These are phyloP conservation scores for Miscanthus lutarioriparius DNA, from an alignment of 176 grass and related monocot species.

Conservation along the genomic window DNA sequence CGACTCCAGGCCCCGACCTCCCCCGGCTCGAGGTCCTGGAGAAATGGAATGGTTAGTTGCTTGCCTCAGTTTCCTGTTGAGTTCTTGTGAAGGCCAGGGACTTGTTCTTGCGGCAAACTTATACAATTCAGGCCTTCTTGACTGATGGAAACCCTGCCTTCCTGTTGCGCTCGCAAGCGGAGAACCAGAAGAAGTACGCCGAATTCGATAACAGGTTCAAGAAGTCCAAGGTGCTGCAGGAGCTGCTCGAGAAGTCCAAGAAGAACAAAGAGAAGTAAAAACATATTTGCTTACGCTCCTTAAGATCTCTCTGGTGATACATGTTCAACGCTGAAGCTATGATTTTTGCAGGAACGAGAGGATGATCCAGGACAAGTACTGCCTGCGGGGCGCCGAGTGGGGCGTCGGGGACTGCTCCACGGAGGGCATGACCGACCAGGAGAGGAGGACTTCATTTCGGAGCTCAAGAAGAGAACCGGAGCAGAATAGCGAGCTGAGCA, in stretches of 20 bases:
- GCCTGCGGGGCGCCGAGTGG: slow-evolving; percentile 92
- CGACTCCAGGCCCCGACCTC: slow-evolving; percentile 67
- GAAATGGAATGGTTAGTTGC: slow-evolving; percentile 79
- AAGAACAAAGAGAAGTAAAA: slow-evolving; percentile 78
- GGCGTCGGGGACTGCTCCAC: slow-evolving; percentile 94
- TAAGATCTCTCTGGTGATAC: background rate
- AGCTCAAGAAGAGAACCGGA: slow-evolving; percentile 70
- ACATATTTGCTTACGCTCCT: background rate
- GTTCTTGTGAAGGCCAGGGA: background rate
- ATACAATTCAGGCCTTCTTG: background rate
- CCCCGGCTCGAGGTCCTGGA: slow-evolving; percentile 81
- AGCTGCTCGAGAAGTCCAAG: slow-evolving; percentile 87
- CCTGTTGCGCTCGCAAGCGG: slow-evolving; percentile 39
- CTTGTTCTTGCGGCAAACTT: background rate
- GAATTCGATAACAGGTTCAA: slow-evolving; percentile 83
- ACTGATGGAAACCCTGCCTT: background rate
- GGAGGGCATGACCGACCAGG: slow-evolving; percentile 84
- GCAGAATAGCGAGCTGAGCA: slow-evolving; percentile 25
- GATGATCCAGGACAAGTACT: slow-evolving; percentile 89
- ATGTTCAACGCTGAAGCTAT: background rate
- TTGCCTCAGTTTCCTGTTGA: background rate
- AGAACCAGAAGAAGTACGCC: slow-evolving; percentile 89
- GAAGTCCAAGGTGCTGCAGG: slow-evolving; percentile 75
- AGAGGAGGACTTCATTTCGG: slow-evolving; percentile 79
- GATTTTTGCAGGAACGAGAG: slow-evolving; percentile 63